Evolutionary conservation across 768 basidiomycete species (phyloP), one percentile per base, ranked within the genome.

Genomic region (Leucogyrophana mollusca): DNA sequence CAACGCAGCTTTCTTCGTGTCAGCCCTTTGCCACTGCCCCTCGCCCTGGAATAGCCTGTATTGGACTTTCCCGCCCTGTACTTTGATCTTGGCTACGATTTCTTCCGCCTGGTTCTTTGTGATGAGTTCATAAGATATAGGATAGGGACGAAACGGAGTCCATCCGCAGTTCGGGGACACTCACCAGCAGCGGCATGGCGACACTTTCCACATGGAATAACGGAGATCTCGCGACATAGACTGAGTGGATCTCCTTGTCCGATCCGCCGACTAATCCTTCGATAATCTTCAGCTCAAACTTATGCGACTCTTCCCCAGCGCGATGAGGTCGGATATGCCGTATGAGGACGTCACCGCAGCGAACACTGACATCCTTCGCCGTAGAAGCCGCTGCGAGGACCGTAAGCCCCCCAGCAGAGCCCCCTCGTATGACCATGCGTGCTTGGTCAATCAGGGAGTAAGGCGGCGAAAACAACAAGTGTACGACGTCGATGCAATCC

Each of bases 341-440:
- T 76, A 90, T 11, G 67, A 66, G 0, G 78, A 79, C 3, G 79
- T 74, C 0, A 77, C 85, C 0, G 79, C 85, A 2, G 82, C 74
- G 54, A 83, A 87, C 4, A 71, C 66, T 4, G 58, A 63, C 10
- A 64, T n/a, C 60, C 27, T 76, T 64, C 8, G 68, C 63, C 13
- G 63, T 68, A 16, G 65, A 70, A n/a, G 69, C 69, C 4, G 79
- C 62, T 4, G 62, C 67, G 18, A 90, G 77, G 2, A 74, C 72
- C 0, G 85, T 85, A 58, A 70, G 85, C 0, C 87, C 87, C 16
- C 86, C 86, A 4, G 83, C 76, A 10, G 83, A 85, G 0, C 75
- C 70, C 0, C 87, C 87, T 3, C 82, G 78, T 53, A 89, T 83
- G 7, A 78, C 75, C 2, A 76, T 70, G 9, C 85, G 79, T 42